phyloP scores from a whole-genome alignment of 164 flowering plant genomes.

The Chimonanthus salicifolius region DNA sequence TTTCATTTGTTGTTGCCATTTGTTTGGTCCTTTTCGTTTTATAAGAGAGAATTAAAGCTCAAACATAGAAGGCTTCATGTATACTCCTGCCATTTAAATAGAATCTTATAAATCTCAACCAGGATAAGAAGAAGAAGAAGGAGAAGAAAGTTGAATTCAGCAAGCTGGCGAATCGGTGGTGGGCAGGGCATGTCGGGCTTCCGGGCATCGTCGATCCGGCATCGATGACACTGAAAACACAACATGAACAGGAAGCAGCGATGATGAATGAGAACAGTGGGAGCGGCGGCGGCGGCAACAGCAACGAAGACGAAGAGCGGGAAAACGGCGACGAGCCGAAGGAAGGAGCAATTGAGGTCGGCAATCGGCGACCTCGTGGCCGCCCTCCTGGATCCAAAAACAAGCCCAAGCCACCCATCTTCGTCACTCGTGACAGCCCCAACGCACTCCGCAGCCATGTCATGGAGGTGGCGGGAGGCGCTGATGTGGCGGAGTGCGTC shows the following conservation, averaged over 20 bases:
- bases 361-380: slow-evolving; percentile 26
- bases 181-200: slow-evolving; percentile 55
- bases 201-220: slow-evolving; percentile 34
- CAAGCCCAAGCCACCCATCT: slow-evolving; percentile 32
- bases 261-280: slow-evolving; percentile 11
- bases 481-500: slow-evolving; percentile 22
- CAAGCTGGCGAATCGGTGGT: slow-evolving; percentile 62
- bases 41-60: too few relatives aligned
- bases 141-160: too few relatives aligned
- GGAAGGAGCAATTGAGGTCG: slow-evolving; percentile 49
- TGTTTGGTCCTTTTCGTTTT: too few relatives aligned
- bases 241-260: slow-evolving; percentile 25
- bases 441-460: slow-evolving; percentile 27
- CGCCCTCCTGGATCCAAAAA: slow-evolving; percentile 34
- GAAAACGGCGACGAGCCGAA: slow-evolving; percentile 47
- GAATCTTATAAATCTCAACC: too few relatives aligned
- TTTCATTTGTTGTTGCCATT: too few relatives aligned
- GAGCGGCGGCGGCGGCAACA: slow-evolving; percentile 11
- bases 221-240: slow-evolving; percentile 5
- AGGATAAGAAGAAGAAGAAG: too few relatives aligned
- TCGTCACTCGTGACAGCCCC: slow-evolving; percentile 27
- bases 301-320: slow-evolving; percentile 36
- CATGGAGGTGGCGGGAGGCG: slow-evolving; percentile 25
- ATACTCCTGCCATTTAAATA: too few relatives aligned
- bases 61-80: too few relatives aligned